Evolutionary conservation across 2,329 filamentous ascomycete genomes (phyloP), one percentile per base, ranked within the genome.

Genomic region (Penicillium sp.): DNA sequence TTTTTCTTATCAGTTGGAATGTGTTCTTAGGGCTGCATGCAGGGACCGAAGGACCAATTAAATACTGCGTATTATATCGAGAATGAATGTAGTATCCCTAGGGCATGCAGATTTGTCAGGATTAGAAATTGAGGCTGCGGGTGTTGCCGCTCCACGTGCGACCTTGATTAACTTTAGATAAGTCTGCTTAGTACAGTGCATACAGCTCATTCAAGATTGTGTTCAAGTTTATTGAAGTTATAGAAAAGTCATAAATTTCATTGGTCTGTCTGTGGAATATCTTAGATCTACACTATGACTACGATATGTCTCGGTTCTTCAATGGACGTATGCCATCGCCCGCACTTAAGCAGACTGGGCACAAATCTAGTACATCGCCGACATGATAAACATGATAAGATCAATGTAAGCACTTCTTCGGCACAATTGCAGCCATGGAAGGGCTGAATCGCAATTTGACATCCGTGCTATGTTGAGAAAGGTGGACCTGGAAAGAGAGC

Each of bases 361-460:
- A 74, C 61, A 69, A 61, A 73, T 74, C 73, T 72, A 75, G 73
- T 76, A 75, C 72, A 62, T 74, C 71, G 65, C 68, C 71, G 73
- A 67, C 58, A 57, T 61, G 16, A 23, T 50, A 63, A 63, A 58
- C n/a, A 55, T 28, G n/a, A 48, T 64, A 60, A 56, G n/a, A 16
- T 74, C 63, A 57, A 82, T 94, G 81, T 95, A 84, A 94, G 91
- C 91, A 96, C 91, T 91, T 96, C 91, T 96, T 92, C 90, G 91
- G 91, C 92, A 91, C 92, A 94, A 92, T 85, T 83, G 81, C 85
- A 91, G 90, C 88, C 90, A 96, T 86, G 77, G 65, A 71, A 68
- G 72, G 76, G 86, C 87, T 84, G 84, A 81, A 88, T 93, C 94
- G 92, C 86, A 97, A 96, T 96, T 96, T 96, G 91, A 97, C 91